These are phyloP conservation scores for Umbelopsis sp. DNA, from an alignment of 371 early-diverging fungal species.

Conservation along the genomic window DNA sequence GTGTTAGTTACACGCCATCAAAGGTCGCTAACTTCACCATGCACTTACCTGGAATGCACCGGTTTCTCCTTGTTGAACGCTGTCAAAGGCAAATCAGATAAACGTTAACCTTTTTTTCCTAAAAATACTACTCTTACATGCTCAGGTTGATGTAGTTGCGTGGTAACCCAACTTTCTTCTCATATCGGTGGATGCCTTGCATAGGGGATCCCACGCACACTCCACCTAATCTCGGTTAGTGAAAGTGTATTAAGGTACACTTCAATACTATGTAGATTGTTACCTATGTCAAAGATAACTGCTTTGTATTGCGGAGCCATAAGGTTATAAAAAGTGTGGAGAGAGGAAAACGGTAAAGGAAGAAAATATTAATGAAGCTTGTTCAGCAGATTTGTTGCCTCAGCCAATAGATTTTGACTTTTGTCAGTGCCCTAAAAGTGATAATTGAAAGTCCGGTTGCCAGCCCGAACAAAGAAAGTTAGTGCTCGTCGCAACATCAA, in stretches of 20 bases:
- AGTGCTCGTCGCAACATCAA: no score
- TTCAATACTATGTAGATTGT: neutral
- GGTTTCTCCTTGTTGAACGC: conserved; percentile 53
- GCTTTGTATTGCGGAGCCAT: conserved; percentile 45
- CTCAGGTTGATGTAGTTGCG: conserved; percentile 81
- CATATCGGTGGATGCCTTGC: conserved; percentile 74
- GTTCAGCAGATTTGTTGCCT: neutral
- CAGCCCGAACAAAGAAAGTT: no score
- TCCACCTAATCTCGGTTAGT: conserved; percentile 55
- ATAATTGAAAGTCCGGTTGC: no score
- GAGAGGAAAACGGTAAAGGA: neutral
- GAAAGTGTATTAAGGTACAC: neutral
- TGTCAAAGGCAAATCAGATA: conserved; percentile 22
- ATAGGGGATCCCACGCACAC: conserved; percentile 85
- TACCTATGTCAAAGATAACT: conserved; percentile 74
- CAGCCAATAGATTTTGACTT: neutral
- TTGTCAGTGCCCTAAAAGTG: no score
- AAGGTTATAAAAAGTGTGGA: neutral
- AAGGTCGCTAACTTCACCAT: neutral
- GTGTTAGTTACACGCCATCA: neutral
- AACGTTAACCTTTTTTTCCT: neutral
- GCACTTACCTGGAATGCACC: conserved; percentile 69
- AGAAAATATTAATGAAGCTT: neutral
- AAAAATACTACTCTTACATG: conserved; percentile 53
- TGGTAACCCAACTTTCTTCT: conserved; percentile 68